Conservation (phyloP, 1,284 basidiomycete genomes). For the Mrakiaceae sp. region DNA sequence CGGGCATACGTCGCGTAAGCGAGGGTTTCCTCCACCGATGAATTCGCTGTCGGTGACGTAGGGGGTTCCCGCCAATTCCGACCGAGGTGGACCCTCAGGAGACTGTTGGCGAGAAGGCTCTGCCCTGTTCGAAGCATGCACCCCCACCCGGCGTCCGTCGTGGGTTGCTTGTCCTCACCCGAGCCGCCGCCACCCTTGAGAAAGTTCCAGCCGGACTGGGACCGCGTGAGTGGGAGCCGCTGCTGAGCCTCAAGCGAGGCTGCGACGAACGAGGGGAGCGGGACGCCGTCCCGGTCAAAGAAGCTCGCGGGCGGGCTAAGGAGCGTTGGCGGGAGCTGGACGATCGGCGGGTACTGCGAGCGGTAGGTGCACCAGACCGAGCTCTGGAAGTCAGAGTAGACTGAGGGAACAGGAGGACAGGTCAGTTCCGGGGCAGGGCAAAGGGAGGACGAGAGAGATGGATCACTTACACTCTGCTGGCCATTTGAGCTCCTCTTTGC, state of each 20-base stretch:
- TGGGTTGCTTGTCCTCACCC: constrained; percentile 58
- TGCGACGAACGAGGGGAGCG: constrained; percentile 9
- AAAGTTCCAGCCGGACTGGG: constrained; percentile 39
- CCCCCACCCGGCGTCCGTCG: constrained; percentile 93
- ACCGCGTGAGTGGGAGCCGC: constrained; percentile 20
- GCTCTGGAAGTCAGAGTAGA: constrained; percentile 82
- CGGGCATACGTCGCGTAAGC: constrained; percentile 56
- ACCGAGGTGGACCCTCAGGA: constrained; percentile 72
- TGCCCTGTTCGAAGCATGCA: constrained; percentile 96
- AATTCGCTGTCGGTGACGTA: constrained; percentile 17
- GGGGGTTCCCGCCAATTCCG: constrained; percentile 70
- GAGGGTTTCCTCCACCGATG: constrained; percentile 22
- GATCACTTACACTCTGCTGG: constrained; percentile 32
- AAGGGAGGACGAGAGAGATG: not conserved
- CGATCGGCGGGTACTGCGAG: constrained; percentile 72
- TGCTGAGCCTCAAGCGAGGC: constrained; percentile 18
- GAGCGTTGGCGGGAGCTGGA: constrained; percentile 39
- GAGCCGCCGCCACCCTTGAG: constrained; percentile 35
- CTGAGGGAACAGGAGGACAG: constrained; percentile 37
- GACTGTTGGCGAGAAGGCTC: constrained; percentile 77
- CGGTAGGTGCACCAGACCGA: constrained; percentile 86
- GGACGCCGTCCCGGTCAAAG: constrained; percentile 40
- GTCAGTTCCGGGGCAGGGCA: not conserved
- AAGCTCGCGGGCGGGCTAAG: constrained; percentile 28
- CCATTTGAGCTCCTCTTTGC: constrained; percentile 29